Evolutionary conservation across 2,329 filamentous ascomycete species (phyloP).

Genomic region (Aquanectria penicillioides): DNA sequence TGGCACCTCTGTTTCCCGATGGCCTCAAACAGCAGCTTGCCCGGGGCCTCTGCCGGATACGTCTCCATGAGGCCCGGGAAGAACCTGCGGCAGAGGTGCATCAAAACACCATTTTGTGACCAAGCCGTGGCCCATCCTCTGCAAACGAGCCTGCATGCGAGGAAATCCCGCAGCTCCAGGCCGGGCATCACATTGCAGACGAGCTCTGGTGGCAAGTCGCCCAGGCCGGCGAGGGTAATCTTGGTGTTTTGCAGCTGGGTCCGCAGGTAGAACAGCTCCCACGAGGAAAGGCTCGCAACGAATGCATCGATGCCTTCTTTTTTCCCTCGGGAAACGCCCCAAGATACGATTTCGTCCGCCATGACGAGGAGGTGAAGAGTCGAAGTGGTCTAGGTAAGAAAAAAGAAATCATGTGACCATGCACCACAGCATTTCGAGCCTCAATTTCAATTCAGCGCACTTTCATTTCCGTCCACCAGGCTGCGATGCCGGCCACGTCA

Average conservation of each 20-base stretch:
- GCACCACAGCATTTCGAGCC: neutral
- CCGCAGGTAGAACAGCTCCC: constrained; percentile 43
- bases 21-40: constrained; percentile 26
- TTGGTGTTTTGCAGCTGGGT: constrained; percentile 22
- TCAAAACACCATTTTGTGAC: constrained; percentile 35
- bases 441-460: neutral
- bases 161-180: constrained; percentile 39
- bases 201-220: constrained; percentile 43
- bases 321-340: neutral
- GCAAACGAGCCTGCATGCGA: constrained; percentile 39
- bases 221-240: constrained; percentile 35
- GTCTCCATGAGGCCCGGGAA: constrained; percentile 42
- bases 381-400: neutral
- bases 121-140: constrained; percentile 39
- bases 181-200: constrained; percentile 34
- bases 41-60: constrained; percentile 1
- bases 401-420: neutral
- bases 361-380: neutral
- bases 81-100: constrained; percentile 34
- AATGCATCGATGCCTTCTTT: constrained; percentile 36
- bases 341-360: neutral
- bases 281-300: constrained; percentile 37
- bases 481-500: constrained; percentile 54
- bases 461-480: constrained; percentile 55
- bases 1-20: constrained; percentile 25